Conservation (phyloP, 768 basidiomycete genomes). For the Phlebiopsis gigantea region DNA sequence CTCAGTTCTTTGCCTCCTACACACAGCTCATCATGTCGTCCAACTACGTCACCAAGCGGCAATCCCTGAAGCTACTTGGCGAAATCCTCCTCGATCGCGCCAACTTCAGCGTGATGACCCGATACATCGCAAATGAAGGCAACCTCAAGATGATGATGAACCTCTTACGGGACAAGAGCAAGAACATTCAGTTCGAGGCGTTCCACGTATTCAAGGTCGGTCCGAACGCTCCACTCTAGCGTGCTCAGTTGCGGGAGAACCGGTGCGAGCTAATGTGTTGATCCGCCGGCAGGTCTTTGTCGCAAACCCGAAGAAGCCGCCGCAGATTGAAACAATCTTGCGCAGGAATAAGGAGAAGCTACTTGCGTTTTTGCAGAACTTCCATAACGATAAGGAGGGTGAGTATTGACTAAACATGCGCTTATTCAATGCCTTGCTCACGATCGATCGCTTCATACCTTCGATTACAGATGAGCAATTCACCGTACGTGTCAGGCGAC, state of each 20-base stretch:
- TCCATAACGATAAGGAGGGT: slow-evolving; percentile 99
- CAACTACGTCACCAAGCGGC: slow-evolving; percentile 99
- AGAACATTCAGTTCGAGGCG: slow-evolving; percentile 99
- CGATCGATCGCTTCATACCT: background rate
- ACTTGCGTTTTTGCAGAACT: slow-evolving; percentile 80
- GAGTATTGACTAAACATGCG: slow-evolving; percentile 19
- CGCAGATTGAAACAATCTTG: slow-evolving; percentile 88
- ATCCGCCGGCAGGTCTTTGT: slow-evolving; percentile 76
- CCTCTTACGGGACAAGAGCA: slow-evolving; percentile 93
- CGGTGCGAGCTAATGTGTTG: background rate
- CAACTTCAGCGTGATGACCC: slow-evolving; percentile 98
- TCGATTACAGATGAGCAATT: slow-evolving; percentile 83
- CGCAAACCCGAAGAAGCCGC: slow-evolving; percentile 98
- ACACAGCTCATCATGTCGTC: slow-evolving; percentile 86
- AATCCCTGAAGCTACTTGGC: slow-evolving; percentile 95
- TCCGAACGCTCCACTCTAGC: background rate
- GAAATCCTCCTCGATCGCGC: slow-evolving; percentile 97
- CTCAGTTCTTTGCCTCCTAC: slow-evolving; percentile 93
- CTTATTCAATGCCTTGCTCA: background rate
- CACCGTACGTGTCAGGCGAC: slow-evolving; percentile 45
- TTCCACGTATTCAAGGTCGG: slow-evolving; percentile 99
- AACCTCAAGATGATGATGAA: slow-evolving; percentile 99
- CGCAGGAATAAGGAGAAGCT: slow-evolving; percentile 93
- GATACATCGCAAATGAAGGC: slow-evolving; percentile 90
- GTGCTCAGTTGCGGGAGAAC: background rate